Base-by-base conservation (phyloP, 805 yeast species). In the Candida silvicultrix region DNA sequence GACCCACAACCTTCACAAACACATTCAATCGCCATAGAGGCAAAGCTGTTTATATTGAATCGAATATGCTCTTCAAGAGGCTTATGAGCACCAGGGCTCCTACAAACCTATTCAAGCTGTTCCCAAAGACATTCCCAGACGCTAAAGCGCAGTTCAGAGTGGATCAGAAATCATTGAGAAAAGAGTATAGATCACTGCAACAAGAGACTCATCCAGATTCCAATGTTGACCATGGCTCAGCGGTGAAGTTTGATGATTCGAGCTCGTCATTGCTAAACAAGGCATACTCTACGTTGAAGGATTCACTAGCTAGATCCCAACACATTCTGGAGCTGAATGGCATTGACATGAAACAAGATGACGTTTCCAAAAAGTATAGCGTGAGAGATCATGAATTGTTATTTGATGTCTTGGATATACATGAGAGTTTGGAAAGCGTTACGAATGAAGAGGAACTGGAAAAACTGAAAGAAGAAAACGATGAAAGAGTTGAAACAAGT, bases 171-270 rank as follows among this genome's bases (percentile, higher is more conserved):
- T 57, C 66, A 16, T 71, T 92, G 41, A 75, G 95, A 43, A 75
- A 79, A 47, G 98, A 94, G 62, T 92, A 81, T 62, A 68, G 96
- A 36, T 52, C 58, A 9, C 67, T 89, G 28, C 98, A 92, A 63
- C 77, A 85, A 34, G 70, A 74, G 48, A 73, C 77, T 42, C 99
- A 92, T 60, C 99, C 99, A 0, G 99, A 92, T 66, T 70, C 67
- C 67, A 50, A 64, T 46, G 35, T 48, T 51, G 46, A 41, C 4
- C 25, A 36, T n/a, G 46, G 38, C 18, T 39, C 52, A 51, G 51
- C 48, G 31, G 46, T 57, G 32, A 60, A 59, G 36, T 57, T 51
- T 41, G 54, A 54, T 31, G 71, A 60, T 21, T 63, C 64, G 10
- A 54, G 59, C 4, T 73, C 85, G 5, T 74, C 89, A 1, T 57